Base-by-base conservation (phyloP, 352 stramenopile species). In the Globisporangium middletonii region DNA sequence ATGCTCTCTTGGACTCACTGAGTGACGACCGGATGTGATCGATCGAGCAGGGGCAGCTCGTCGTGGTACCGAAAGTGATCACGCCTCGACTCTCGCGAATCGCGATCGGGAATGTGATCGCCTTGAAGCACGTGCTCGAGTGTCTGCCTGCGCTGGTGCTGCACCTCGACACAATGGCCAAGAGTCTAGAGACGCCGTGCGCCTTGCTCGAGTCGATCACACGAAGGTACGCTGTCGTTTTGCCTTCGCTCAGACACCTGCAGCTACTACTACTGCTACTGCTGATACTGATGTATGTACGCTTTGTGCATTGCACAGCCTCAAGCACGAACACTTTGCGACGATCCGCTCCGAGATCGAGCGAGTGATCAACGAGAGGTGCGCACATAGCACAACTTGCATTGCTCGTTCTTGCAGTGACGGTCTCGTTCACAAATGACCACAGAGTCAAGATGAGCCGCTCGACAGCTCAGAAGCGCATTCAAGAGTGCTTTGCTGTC, bases 401-500 rank as follows among this genome's bases (percentile, higher is more conserved):
- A n/a, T 48, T 23, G 16, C n/a, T 48, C 9, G 43, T 12, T 19
- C 43, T 11, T 48, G 19, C 13, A 45, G 41, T n/a, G 28, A 48
- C 8, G 5, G 7, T 27, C 19, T 33, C 2, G 1, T 38, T 59
- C 23, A 44, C 26, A 47, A 12, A n/a, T 35, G 41, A 43, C 47
- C 59, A 15, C 43, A 89, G 81, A 55, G 77, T 85, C 18, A 84
- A 89, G 64, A 57, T 84, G 50, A 83, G 72, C 27, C 72, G 74
- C 26, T 90, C 79, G 35, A 72, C 73, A 50, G 79, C 80, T 12
- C 79, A 92, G 61, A 93, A 90, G 55, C 76, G 84, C 38, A 93
- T 94, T 59, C 82, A 94, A 68, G 86, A 92, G 44, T 90, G 79
- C 51, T 92, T 95, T 64, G 83, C 86, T 30, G 70, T 95, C 13